These are phyloP conservation scores for Evansstolkia leycettana DNA, from an alignment of 495 filamentous ascomycete genomes.

Conservation along the genomic window DNA sequence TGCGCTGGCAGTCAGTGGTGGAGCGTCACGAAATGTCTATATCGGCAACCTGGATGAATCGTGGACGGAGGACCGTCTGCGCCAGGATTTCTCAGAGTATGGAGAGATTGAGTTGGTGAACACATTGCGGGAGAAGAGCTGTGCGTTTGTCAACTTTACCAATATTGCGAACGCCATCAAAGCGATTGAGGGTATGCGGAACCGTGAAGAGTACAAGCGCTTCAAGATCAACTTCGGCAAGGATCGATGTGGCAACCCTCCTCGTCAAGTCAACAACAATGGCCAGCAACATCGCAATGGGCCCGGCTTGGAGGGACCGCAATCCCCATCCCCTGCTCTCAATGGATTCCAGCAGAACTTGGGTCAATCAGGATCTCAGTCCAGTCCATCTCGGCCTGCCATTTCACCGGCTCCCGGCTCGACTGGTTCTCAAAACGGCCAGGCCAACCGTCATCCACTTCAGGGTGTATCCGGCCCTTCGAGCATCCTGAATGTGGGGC, in stretches of 20 bases:
- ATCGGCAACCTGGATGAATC: slow-evolving; percentile 95
- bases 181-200: slow-evolving; percentile 89
- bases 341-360: slow-evolving; percentile 38
- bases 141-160: slow-evolving; percentile 98
- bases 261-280: slow-evolving; percentile 59
- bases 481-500: slow-evolving; percentile 61
- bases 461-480: slow-evolving; percentile 48
- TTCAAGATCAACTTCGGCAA: slow-evolving; percentile 99
- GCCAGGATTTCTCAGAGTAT: slow-evolving; percentile 95
- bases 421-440: slow-evolving; percentile 40
- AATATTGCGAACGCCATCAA: slow-evolving; percentile 99
- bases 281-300: slow-evolving; percentile 47
- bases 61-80: slow-evolving; percentile 89
- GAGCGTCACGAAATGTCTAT: slow-evolving; percentile 93
- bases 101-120: slow-evolving; percentile 98
- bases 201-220: slow-evolving; percentile 88
- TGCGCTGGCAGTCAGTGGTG: slow-evolving; percentile 85
- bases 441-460: slow-evolving; percentile 34
- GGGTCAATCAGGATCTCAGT: slow-evolving; percentile 50
- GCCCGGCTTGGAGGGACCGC: slow-evolving; percentile 41
- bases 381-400: slow-evolving; percentile 53
- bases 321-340: slow-evolving; percentile 45
- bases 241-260: slow-evolving; percentile 93
- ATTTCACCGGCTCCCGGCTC: slow-evolving; percentile 44
- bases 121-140: slow-evolving; percentile 94